phyloP scores from a whole-genome alignment of 2,329 filamentous ascomycete genomes.

The Tolypocladium sp. region DNA sequence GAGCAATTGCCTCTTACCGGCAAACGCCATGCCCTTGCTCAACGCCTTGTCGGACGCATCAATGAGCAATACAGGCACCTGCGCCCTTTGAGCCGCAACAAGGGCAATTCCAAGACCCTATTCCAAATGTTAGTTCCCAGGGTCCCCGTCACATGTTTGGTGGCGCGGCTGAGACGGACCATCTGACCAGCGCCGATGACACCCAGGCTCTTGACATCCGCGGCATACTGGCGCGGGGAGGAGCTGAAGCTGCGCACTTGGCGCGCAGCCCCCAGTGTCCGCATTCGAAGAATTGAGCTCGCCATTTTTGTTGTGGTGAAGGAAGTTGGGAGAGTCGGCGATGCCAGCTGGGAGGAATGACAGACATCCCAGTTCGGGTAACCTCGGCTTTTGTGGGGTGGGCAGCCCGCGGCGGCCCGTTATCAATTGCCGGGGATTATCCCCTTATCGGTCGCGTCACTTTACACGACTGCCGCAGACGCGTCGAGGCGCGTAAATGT shows the following conservation, averaged over 20 bases:
- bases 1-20: conserved; percentile 44
- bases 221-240: conserved; percentile 47
- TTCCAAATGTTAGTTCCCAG: conserved; percentile 1
- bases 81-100: conserved; percentile 77
- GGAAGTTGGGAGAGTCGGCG: not conserved
- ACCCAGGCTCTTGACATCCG: conserved; percentile 77
- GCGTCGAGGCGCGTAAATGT: conserved; percentile 14
- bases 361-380: conserved; percentile 25
- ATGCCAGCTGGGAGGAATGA: conserved; percentile 7
- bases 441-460: conserved; percentile 6
- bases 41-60: conserved; percentile 78
- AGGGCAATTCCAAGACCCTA: conserved; percentile 94
- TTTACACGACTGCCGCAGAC: conserved; percentile 1
- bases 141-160: conserved; percentile 8
- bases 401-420: not conserved
- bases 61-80: conserved; percentile 75
- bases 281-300: conserved; percentile 27
- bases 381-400: conserved; percentile 28
- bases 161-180: conserved; percentile 42
- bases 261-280: conserved; percentile 23
- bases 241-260: conserved; percentile 60
- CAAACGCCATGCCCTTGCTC: conserved; percentile 83
- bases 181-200: conserved; percentile 95
- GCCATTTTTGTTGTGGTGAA: conserved; percentile 24
- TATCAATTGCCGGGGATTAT: conserved; percentile 7